Evolutionary conservation across 495 filamentous ascomycete genomes (phyloP), one percentile per base, ranked within the genome.

Genomic region (Podospora didyma): DNA sequence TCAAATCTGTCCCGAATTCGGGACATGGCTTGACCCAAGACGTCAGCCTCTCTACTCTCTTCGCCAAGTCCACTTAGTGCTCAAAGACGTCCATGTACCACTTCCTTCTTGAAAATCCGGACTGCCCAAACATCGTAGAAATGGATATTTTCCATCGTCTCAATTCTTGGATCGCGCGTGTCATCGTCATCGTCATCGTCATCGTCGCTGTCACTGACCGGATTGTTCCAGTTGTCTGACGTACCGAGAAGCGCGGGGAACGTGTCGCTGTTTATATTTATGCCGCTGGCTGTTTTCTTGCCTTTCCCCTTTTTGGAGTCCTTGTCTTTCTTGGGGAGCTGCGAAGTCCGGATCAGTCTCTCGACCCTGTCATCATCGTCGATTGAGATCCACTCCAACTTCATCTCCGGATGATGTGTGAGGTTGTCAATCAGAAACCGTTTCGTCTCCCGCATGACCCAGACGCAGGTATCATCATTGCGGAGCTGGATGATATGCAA

Each of bases 321-420:
- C 6, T 69, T 68, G 2, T 58, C 61, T 48, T 67, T 61, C 48
- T 69, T 71, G 23, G 60, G 19, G 2, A 39, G 22, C 20, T 60
- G 62, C 24, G 57, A 47, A 1, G 62, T 53, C 11, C 76, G 68
- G n/a, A 76, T 53, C 44, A 82, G 63, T 6, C 72, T 68, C 23
- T 79, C 70, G 7, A 79, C 75, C 6, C 58, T 51, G 21, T 75
- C 66, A 3, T 71, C 65, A 10, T 75, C 73, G 46, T 74, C 74
- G 7, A 83, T 67, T 2, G 80, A 75, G 19, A 86, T 54, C 66
- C 76, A 84, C 64, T 82, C 74, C 7, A 85, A 73, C 57, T 76
- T 77, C 59, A 79, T 60, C 5, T 73, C 58, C 0, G 78, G 76
- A 52, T 77, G 70, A 57, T 82, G 76, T 1, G 74, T 68, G 22